These are phyloP conservation scores for Amylostereum chailletii DNA, from an alignment of 1,284 basidiomycete genomes.

Conservation along the genomic window DNA sequence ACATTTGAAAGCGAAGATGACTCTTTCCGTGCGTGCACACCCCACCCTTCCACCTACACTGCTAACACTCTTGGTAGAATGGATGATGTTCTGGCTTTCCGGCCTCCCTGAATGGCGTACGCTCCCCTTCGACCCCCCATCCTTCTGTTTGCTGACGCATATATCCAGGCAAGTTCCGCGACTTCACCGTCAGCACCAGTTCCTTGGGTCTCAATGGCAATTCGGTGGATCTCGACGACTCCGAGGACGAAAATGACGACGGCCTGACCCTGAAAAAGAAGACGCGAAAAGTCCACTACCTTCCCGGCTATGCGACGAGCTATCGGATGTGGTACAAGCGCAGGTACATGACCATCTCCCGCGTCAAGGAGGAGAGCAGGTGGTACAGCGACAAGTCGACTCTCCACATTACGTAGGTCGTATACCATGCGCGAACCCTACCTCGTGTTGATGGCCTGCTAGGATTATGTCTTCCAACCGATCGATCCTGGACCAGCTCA, in stretches of 20 bases:
- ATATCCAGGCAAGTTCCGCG: conserved; percentile 19
- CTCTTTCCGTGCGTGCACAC: conserved; percentile 14
- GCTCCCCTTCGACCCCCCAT: conserved; percentile 1
- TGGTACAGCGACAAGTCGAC: conserved; percentile 17
- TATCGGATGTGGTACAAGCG: conserved; percentile 25
- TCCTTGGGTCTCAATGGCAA: conserved; percentile 15
- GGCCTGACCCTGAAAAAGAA: neutral
- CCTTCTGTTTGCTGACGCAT: neutral
- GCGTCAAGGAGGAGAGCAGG: conserved; percentile 16
- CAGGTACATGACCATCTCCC: conserved; percentile 19
- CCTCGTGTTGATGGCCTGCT: conserved; percentile 1
- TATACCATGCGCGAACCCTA: no score
- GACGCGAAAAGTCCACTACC: conserved; percentile 18
- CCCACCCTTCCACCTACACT: neutral
- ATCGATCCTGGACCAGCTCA: conserved; percentile 36
- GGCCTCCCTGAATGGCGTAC: conserved; percentile 23
- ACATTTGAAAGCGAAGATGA: conserved; percentile 50
- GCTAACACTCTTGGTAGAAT: conserved; percentile 13
- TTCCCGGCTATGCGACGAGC: conserved; percentile 19
- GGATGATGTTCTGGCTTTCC: conserved; percentile 27
- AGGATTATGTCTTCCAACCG: conserved; percentile 48
- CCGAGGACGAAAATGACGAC: conserved; percentile 9
- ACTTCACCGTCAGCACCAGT: conserved; percentile 22
- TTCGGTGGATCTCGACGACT: conserved; percentile 10
- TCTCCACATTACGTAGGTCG: conserved; percentile 19